Conservation (phyloP, 352 stramenopile species). For the Phytophthora colocasiae region DNA sequence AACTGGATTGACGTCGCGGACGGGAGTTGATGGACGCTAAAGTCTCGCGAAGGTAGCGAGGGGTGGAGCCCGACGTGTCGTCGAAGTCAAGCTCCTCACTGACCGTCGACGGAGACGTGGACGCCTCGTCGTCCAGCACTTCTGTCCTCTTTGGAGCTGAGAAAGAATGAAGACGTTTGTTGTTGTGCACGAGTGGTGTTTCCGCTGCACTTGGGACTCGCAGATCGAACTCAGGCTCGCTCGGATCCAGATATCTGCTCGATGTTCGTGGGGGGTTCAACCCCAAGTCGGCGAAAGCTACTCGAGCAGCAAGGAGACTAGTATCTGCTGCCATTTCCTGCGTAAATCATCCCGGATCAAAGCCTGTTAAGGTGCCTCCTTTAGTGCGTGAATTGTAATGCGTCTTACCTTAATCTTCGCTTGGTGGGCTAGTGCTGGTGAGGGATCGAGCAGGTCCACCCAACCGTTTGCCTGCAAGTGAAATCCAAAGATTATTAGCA, state of each 20-base stretch:
- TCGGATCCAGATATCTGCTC: constrained; percentile 18
- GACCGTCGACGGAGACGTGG: constrained; percentile 42
- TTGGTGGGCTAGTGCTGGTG: constrained; percentile 26
- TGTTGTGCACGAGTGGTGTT: constrained; percentile 20
- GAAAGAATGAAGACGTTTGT: constrained; percentile 55
- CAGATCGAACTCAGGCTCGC: constrained; percentile 23
- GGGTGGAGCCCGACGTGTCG: constrained; percentile 29
- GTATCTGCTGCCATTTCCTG: constrained; percentile 21
- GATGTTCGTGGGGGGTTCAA: constrained; percentile 4
- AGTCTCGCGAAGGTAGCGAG: constrained; percentile 61
- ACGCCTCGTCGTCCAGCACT: constrained; percentile 34
- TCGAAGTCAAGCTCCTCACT: constrained; percentile 55
- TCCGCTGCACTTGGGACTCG: constrained; percentile 4
- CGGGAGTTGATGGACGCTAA: constrained; percentile 63
- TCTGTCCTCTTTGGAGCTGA: constrained; percentile 45
- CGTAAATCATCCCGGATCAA: background rate
- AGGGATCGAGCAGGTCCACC: constrained; percentile 62
- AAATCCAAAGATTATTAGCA: background rate
- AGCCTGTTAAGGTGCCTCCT: background rate
- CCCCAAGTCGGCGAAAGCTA: constrained; percentile 31
- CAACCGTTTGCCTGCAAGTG: constrained; percentile 66
- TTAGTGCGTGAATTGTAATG: background rate
- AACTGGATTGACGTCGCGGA: constrained; percentile 32
- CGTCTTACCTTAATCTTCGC: constrained; percentile 30
- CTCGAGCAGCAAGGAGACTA: constrained; percentile 15